phyloP scores from a whole-genome alignment of 2,329 filamentous ascomycete species.

The Pseudopyrenochaeta lycopersici region DNA sequence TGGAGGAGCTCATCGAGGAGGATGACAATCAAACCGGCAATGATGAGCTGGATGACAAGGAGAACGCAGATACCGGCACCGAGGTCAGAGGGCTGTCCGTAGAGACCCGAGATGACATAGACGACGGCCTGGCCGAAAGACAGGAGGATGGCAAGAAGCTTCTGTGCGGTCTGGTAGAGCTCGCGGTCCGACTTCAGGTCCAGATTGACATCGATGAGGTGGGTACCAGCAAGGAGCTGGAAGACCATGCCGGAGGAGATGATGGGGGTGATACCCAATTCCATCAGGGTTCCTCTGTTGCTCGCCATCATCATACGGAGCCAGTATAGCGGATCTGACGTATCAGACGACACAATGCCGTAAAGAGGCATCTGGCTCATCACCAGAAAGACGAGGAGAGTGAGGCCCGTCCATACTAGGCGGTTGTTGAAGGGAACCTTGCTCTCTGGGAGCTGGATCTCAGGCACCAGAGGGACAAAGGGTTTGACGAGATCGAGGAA shows the following conservation, averaged over 20 bases:
- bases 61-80: conserved; percentile 98
- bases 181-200: conserved; percentile 99
- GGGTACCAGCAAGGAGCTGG: conserved; percentile 98
- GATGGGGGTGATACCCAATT: conserved; percentile 94
- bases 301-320: conserved; percentile 99
- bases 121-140: conserved; percentile 98
- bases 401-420: conserved; percentile 66
- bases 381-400: conserved; percentile 97
- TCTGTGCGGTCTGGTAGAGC: conserved; percentile 99
- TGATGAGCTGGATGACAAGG: conserved; percentile 95
- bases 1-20: conserved; percentile 98
- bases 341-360: conserved; percentile 96
- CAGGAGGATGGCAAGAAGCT: conserved; percentile 88
- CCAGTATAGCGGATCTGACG: conserved; percentile 99
- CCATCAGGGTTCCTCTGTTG: conserved; percentile 97
- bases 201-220: conserved; percentile 99
- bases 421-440: conserved; percentile 97
- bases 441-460: conserved; percentile 87
- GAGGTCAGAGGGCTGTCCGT: conserved; percentile 94
- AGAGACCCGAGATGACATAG: conserved; percentile 93
- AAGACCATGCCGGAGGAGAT: conserved; percentile 99
- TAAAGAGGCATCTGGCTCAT: conserved; percentile 99
- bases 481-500: conserved; percentile 99
- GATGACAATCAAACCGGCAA: conserved; percentile 98
- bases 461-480: conserved; percentile 98